Evolutionary conservation across 371 early-diverging fungal genomes (phyloP).

Genomic region (Mortierella sp.): DNA sequence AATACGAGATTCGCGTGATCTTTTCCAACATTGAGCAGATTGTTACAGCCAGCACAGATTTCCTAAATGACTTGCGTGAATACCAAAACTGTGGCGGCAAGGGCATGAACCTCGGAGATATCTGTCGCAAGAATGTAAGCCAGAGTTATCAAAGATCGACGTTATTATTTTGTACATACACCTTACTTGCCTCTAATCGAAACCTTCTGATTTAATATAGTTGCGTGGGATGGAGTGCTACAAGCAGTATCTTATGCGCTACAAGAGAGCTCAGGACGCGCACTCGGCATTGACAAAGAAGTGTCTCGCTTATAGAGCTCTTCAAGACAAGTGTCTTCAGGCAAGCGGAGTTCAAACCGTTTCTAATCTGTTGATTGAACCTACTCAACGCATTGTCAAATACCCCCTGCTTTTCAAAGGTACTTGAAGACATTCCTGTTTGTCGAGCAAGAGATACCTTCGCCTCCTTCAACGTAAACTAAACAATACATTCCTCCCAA

Average conservation of each 20-base stretch:
- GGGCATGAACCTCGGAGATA: slow-evolving; percentile 29
- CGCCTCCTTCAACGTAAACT: too few species aligned
- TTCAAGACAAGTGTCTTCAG: slow-evolving; percentile 32
- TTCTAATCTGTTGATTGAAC: slow-evolving; percentile 39
- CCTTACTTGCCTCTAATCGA: not conserved
- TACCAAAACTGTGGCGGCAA: slow-evolving; percentile 15
- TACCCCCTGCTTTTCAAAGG: slow-evolving; percentile 54
- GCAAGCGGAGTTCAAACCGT: slow-evolving; percentile 17
- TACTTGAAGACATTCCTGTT: too few species aligned
- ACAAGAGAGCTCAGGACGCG: slow-evolving; percentile 27
- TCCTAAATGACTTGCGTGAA: slow-evolving; percentile 30
- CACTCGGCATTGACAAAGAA: slow-evolving; percentile 18
- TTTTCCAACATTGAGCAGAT: slow-evolving; percentile 50
- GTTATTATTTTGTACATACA: not conserved
- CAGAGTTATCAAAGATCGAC: not conserved
- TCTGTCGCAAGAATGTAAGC: slow-evolving; percentile 43
- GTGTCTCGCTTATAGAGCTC: slow-evolving; percentile 11
- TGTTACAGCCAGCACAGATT: slow-evolving; percentile 24
- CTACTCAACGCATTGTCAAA: slow-evolving; percentile 49
- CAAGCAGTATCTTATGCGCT: slow-evolving; percentile 34
- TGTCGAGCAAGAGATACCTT: too few species aligned
- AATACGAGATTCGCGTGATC: slow-evolving; percentile 42
- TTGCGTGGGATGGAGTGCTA: slow-evolving; percentile 34
- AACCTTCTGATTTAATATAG: not conserved
- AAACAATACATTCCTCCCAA: not conserved